phyloP scores from a whole-genome alignment of 441 rosid genomes.

The Viola pubescens region DNA sequence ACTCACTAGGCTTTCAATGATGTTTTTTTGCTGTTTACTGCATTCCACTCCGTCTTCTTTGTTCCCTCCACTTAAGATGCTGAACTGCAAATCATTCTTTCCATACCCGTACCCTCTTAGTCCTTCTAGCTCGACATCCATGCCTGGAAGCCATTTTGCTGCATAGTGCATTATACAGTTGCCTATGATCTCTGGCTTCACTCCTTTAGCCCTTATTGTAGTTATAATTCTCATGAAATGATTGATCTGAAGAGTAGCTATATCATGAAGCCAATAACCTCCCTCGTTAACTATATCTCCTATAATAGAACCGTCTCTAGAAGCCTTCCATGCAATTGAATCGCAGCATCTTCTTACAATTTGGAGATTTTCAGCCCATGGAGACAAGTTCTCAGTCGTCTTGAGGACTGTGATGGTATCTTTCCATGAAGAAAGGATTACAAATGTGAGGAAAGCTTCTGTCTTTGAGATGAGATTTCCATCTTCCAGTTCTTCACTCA shows the following conservation, averaged over 20 bases:
- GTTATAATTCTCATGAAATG: conserved; percentile 67
- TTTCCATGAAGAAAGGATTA: conserved; percentile 69
- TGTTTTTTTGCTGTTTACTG: conserved; percentile 41
- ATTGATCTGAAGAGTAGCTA: conserved; percentile 48
- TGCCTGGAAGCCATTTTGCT: conserved; percentile 40
- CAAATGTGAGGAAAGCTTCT: conserved; percentile 74
- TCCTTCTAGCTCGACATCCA: conserved; percentile 58
- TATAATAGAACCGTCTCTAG: conserved; percentile 29
- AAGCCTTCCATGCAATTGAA: conserved; percentile 66
- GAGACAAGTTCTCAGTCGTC: conserved; percentile 55
- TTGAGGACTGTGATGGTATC: conserved; percentile 62
- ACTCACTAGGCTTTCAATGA: conserved; percentile 66
- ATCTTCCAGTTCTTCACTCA: conserved; percentile 78
- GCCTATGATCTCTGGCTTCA: conserved; percentile 44
- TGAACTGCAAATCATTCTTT: conserved; percentile 52
- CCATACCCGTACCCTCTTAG: conserved; percentile 46
- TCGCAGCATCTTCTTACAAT: conserved; percentile 76
- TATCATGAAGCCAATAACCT: conserved; percentile 45
- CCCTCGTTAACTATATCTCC: conserved; percentile 29
- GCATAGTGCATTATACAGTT: conserved; percentile 56
- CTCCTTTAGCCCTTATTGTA: conserved; percentile 46
- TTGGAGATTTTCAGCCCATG: conserved; percentile 81
- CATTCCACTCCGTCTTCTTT: conserved; percentile 33
- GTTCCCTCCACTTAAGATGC: conserved; percentile 32
- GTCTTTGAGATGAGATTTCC: conserved; percentile 71